A percentile compares a stretch with the other conserved stretches of the same genome.
phyloP scores from a whole-genome alignment of 805 yeast genomes.

The Alloascoidea hylecoeti region DNA sequence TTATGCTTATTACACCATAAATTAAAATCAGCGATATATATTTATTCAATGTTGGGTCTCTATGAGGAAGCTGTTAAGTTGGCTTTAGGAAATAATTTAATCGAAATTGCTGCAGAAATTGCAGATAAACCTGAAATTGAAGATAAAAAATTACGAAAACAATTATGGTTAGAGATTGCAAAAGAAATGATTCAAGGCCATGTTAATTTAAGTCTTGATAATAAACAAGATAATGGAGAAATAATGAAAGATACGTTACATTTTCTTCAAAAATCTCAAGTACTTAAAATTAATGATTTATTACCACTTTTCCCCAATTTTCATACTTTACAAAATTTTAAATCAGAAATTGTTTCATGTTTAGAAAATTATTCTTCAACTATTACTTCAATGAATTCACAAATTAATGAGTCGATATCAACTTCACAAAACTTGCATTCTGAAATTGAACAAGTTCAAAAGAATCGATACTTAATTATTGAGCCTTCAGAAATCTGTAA shows the following conservation, averaged over 20 bases:
- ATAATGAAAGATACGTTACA: background rate
- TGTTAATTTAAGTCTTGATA: slow-evolving; percentile 11
- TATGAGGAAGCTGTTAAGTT: slow-evolving; percentile 72
- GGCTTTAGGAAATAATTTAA: slow-evolving; percentile 47
- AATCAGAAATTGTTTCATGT: slow-evolving; percentile 71
- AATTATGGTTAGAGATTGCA: slow-evolving; percentile 61
- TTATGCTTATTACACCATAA: slow-evolving; percentile 49
- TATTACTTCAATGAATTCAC: slow-evolving; percentile 51
- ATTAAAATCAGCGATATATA: slow-evolving; percentile 51
- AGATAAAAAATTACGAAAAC: slow-evolving; percentile 41
- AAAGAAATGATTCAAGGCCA: slow-evolving; percentile 23
- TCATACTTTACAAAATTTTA: slow-evolving; percentile 66
- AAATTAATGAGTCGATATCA: slow-evolving; percentile 59
- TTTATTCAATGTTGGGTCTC: slow-evolving; percentile 54
- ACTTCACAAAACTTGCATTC: slow-evolving; percentile 43
- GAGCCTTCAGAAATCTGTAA: slow-evolving; percentile 80
- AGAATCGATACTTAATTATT: slow-evolving; percentile 44
- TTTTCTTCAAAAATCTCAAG: slow-evolving; percentile 27
- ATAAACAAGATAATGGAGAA: slow-evolving; percentile 8
- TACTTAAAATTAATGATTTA: slow-evolving; percentile 63
- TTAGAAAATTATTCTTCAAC: slow-evolving; percentile 56
- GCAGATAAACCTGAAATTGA: slow-evolving; percentile 44
- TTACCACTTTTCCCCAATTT: slow-evolving; percentile 78
- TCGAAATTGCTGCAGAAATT: slow-evolving; percentile 41
- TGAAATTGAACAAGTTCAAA: slow-evolving; percentile 36